Evolutionary conservation across 495 filamentous ascomycete species (phyloP), one percentile per base, ranked within the genome.

Genomic region (Cairneyella variabilis): DNA sequence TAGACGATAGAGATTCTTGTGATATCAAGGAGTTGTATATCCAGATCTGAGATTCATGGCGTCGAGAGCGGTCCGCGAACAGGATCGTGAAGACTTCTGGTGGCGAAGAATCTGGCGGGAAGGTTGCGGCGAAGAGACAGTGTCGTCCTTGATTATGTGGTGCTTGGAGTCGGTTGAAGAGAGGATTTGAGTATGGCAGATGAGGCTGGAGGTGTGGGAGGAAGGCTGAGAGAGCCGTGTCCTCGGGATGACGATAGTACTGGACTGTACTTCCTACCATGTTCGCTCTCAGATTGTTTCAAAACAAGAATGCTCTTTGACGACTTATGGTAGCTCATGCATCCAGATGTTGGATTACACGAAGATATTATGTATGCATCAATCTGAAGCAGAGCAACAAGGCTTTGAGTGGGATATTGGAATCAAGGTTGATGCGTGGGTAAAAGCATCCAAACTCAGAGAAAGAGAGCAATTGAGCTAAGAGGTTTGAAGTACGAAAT

Each of bases 31-130:
- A 37, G 21, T 61, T 61, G 55, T 58, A 64, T 21, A 61, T 37
- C 61, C 61, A 64, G 10, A 64, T 60, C 44, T 64, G 61, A 16
- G 61, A 58, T 38, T 64, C 61, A 2, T 16, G n/a, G 17, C 58
- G 50, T 0, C 61, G 48, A 23, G 54, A 58, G 14, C 61, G 45
- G 27, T 64, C 61, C 7, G 58, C 52, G 30, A 64, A 64, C 22
- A 64, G 30, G 9, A 64, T 51, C 11, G 54, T 64, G 18, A 51
- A 61, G 5, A 11, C 3, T 40, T 53, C 54, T 27, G 54, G 47
- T 22, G 34, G 22, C 4, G 11, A 3, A 12, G 45, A 8, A 6
- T 25, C 36, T 11, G 53, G 50, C 37, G 54, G 52, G 32, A 64
- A 61, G 8, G 58, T 61, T 16, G 61, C 50, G 7, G 58, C 61